These are phyloP conservation scores for Calonectria montana DNA, from an alignment of 2,329 filamentous ascomycete species.

Conservation along the genomic window DNA sequence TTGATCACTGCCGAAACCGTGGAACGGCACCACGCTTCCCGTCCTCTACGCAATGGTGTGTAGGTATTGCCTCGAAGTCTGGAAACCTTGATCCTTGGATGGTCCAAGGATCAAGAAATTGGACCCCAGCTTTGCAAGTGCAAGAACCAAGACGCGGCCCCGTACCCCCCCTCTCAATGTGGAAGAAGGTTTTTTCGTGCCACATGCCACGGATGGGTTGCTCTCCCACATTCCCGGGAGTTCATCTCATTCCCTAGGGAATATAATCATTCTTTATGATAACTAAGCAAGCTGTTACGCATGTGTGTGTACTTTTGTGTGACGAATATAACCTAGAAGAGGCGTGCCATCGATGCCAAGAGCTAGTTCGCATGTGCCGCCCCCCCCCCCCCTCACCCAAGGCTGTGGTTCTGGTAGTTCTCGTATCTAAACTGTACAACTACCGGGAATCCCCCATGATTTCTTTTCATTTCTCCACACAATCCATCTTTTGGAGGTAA, in stretches of 20 bases:
- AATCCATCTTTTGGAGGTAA: background rate
- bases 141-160: background rate
- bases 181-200: conserved; percentile 4
- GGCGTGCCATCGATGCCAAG: background rate
- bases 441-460: background rate
- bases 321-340: background rate
- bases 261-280: background rate
- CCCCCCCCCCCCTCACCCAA: background rate
- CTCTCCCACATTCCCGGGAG: background rate
- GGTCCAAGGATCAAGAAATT: background rate
- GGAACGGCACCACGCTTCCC: background rate
- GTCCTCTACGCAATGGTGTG: background rate
- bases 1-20: conserved; percentile 24
- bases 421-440: conserved; percentile 2
- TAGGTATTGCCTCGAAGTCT: background rate
- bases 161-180: background rate
- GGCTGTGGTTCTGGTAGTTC: background rate
- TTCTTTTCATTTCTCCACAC: background rate
- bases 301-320: background rate
- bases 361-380: background rate
- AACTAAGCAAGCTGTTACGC: background rate
- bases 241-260: background rate
- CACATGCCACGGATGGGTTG: background rate
- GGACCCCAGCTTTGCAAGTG: background rate
- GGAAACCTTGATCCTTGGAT: background rate